phyloP scores from a whole-genome alignment of 1,284 basidiomycete species.

The Moesziomyces parantarcticus region DNA sequence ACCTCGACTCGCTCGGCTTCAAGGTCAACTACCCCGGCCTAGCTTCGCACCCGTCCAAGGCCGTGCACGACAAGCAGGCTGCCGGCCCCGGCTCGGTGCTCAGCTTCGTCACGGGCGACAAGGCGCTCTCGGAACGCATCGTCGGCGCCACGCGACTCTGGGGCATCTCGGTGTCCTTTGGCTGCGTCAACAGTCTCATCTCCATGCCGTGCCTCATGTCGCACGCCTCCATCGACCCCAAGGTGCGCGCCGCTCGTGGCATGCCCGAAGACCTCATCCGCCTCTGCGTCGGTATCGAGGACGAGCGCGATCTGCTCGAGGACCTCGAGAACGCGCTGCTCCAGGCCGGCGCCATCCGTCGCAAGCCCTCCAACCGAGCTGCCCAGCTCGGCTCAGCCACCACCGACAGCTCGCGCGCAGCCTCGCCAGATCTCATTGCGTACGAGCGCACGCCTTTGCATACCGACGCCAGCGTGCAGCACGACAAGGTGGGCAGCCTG shows the following conservation, averaged over 20 bases:
- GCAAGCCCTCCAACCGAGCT: constrained; percentile 17
- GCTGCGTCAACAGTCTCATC: constrained; percentile 96
- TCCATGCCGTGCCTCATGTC: constrained; percentile 99
- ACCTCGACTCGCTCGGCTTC: constrained; percentile 88
- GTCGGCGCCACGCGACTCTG: constrained; percentile 91
- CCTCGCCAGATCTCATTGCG: constrained; percentile 35
- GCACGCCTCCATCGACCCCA: constrained; percentile 96
- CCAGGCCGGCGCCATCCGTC: constrained; percentile 84
- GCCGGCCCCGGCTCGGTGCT: constrained; percentile 94
- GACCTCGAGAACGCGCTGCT: constrained; percentile 93
- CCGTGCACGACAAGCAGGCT: constrained; percentile 79
- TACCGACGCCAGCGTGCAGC: constrained; percentile 8
- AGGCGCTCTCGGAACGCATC: constrained; percentile 87
- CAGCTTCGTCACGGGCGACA: constrained; percentile 93
- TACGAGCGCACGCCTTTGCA: constrained; percentile 48
- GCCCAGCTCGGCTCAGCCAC: constrained; percentile 3
- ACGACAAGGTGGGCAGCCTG: constrained; percentile 42
- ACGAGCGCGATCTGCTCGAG: constrained; percentile 89
- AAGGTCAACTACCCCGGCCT: constrained; percentile 94
- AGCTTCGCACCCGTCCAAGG: constrained; percentile 81
- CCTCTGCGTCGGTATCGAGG: constrained; percentile 97
- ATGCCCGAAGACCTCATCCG: constrained; percentile 97
- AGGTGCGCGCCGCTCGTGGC: constrained; percentile 88
- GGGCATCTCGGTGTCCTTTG: constrained; percentile 98
- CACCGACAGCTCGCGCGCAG: constrained; percentile 35